Conservation (phyloP, 148 eudicot species). For the Rhododendron henanense region DNA sequence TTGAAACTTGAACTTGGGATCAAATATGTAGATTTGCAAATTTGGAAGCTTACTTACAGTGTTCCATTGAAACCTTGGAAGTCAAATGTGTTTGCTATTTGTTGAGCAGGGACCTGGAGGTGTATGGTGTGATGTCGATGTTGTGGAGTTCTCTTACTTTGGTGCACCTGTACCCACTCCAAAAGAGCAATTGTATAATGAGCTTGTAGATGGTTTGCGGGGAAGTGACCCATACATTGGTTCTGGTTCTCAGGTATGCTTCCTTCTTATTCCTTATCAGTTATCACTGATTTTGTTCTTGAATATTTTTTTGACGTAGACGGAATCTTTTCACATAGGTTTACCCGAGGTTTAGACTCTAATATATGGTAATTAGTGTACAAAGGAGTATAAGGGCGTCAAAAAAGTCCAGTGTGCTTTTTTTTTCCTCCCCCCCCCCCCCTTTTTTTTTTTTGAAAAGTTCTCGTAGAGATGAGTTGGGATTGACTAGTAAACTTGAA, state of each 20-base stretch:
- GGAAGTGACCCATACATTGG: constrained; percentile 68
- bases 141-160: constrained; percentile 59
- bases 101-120: constrained; percentile 66
- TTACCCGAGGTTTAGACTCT: background rate
- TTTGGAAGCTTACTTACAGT: background rate
- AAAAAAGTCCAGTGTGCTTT: too few species aligned
- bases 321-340: background rate
- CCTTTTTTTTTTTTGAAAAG: background rate
- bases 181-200: constrained; percentile 53
- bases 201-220: constrained; percentile 62
- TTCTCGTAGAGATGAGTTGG: background rate
- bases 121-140: constrained; percentile 74
- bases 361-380: too few species aligned
- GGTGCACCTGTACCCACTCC: constrained; percentile 68
- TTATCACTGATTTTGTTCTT: background rate
- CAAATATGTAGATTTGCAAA: too few species aligned
- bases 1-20: background rate
- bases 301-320: background rate
- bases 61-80: background rate
- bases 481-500: background rate
- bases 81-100: background rate
- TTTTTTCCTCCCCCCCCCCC: too few species aligned
- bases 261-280: background rate
- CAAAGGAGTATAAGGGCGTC: too few species aligned
- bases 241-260: constrained; percentile 64